phyloP scores from a whole-genome alignment of 1,284 basidiomycete genomes.

The Megacollybia platyphylla region DNA sequence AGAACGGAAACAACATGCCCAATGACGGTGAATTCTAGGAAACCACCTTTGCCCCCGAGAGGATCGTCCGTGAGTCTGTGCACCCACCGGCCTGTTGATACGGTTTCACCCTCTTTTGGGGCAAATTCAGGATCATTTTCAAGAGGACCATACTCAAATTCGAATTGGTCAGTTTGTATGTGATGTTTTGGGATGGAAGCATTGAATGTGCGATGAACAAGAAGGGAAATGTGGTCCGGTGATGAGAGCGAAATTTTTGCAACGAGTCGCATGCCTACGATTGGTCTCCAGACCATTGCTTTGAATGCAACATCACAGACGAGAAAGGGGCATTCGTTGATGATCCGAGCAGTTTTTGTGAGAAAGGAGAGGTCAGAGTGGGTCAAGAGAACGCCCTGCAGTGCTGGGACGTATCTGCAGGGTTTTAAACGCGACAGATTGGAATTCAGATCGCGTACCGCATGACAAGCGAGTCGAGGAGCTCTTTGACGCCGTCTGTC shows the following conservation, averaged over 20 bases:
- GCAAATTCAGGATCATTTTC: conserved; percentile 68
- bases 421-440: not conserved
- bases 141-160: conserved; percentile 75
- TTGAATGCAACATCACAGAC: conserved; percentile 71
- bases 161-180: conserved; percentile 72
- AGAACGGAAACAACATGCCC: conserved; percentile 42
- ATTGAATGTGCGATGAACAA: conserved; percentile 93
- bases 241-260: conserved; percentile 48
- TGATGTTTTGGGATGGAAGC: conserved; percentile 92
- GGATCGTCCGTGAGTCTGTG: conserved; percentile 57
- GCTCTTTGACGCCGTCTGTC: conserved; percentile 67
- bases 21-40: conserved; percentile 81
- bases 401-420: conserved; percentile 75
- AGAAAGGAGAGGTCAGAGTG: conserved; percentile 73
- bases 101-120: conserved; percentile 15
- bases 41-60: conserved; percentile 63
- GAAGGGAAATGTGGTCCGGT: conserved; percentile 87
- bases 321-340: conserved; percentile 81
- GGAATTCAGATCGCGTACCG: conserved; percentile 38
- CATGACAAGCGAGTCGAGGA: conserved; percentile 90
- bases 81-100: conserved; percentile 67
- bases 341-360: conserved; percentile 56
- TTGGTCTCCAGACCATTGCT: conserved; percentile 84
- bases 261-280: conserved; percentile 61
- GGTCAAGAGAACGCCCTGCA: conserved; percentile 81